Percentiles rank a stretch among this genome's conserved stretches.
Conservation (phyloP, 2,329 filamentous ascomycete species). For the Alternaria postmessia region DNA sequence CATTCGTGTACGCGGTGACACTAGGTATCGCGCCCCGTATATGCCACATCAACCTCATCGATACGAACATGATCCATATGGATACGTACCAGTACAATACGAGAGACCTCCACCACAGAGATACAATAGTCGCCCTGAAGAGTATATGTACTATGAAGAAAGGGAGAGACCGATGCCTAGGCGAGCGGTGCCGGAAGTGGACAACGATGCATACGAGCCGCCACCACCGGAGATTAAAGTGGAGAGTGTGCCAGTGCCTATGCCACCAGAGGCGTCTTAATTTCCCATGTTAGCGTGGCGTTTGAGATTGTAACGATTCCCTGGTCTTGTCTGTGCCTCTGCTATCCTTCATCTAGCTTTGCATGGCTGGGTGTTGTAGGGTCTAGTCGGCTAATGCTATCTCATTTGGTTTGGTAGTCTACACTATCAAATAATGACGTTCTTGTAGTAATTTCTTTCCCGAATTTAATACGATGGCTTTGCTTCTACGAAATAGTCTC, state of each 20-base stretch:
- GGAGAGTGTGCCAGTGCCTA: constrained; percentile 29
- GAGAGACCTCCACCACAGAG: constrained; percentile 37
- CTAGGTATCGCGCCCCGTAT: constrained; percentile 17
- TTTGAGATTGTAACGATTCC: not conserved
- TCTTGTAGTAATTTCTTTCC: not conserved
- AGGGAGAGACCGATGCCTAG: constrained; percentile 33
- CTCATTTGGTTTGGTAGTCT: not conserved
- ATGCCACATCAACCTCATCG: constrained; percentile 28
- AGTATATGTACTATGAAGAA: constrained; percentile 46
- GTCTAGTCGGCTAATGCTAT: not conserved
- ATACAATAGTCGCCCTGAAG: constrained; percentile 34
- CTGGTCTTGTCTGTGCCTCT: not conserved
- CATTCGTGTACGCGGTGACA: constrained; percentile 41
- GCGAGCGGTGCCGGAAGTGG: constrained; percentile 27
- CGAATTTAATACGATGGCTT: not conserved
- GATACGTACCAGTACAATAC: constrained; percentile 42
- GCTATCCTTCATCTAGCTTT: not conserved
- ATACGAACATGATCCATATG: constrained; percentile 41
- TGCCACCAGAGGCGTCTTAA: constrained; percentile 16
- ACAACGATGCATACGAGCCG: constrained; percentile 38
- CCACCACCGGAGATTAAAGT: constrained; percentile 38
- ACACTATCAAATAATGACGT: not conserved
- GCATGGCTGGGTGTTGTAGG: not conserved
- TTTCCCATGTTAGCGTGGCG: not conserved
- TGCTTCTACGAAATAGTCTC: not conserved